Base-by-base conservation (phyloP, 495 filamentous ascomycete genomes). In the Podospora conica region DNA sequence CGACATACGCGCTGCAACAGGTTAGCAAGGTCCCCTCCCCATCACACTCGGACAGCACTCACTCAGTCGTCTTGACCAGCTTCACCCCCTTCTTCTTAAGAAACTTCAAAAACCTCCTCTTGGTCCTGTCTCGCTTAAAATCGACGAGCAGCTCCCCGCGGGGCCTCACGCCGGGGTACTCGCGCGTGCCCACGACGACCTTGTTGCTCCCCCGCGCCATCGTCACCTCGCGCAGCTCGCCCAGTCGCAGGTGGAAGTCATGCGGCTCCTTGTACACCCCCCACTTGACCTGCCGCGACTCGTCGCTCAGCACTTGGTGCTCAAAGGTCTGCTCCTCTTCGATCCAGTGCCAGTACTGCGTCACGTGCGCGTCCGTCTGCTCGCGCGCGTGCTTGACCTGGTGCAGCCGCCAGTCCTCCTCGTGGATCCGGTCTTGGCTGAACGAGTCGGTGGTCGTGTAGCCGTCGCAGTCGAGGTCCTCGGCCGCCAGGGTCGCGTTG, bases 311-410 rank as follows among this genome's bases (percentile, higher is more conserved):
- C 15, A 82, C 78, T 61, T 82, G 80, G 68, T 83, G 81, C 72
- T 83, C 80, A 22, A 81, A 77, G 53, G 73, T 59, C 20, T 63
- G 61, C 55, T 69, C 75, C 24, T 78, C 74, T 29, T 54, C 65
- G 59, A 78, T 29, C 74, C 75, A 83, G 63, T 80, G 80, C 80
- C 80, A 82, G 73, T 83, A 83, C 67, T 83, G 81, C n/a, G 79
- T 82, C 15, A 81, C 75, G 3, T 73, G 28, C 2, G 70, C 60
- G 66, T 76, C 40, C 40, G 40, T n/a, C 40, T 78, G 27, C 74
- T 82, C 3, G 79, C 75, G 22, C 78, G 65, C 11, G 29, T 76
- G 77, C 74, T 80, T 80, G 68, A 83, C 77, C 65, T 82, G 80
- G n/a, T 78, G 69, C 9, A 83, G 63, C 20, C 79, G 76, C 73